Conservation (phyloP, 1,284 basidiomycete genomes). For the Exobasidium rhododendri region DNA sequence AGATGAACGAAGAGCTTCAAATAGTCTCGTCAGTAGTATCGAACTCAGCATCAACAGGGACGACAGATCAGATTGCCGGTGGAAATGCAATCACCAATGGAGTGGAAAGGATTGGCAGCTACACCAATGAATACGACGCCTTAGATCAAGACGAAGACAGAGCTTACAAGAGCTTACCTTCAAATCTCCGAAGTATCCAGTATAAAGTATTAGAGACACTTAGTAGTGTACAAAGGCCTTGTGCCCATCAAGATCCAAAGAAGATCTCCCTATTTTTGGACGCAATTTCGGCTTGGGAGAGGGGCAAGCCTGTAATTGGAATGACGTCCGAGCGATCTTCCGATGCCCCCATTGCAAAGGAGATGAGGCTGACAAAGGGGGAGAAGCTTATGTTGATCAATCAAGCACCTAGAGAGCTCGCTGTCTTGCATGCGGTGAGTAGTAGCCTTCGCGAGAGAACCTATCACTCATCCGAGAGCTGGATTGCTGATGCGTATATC, state of each 20-base stretch:
- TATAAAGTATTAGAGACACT: slow-evolving; percentile 66
- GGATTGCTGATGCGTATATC: too few species aligned
- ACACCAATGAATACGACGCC: slow-evolving; percentile 17
- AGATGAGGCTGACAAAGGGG: slow-evolving; percentile 68
- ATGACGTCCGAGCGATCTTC: not conserved
- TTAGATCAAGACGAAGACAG: slow-evolving; percentile 15
- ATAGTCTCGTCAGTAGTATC: slow-evolving; percentile 52
- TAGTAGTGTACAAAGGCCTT: slow-evolving; percentile 60
- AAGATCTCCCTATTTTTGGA: slow-evolving; percentile 68
- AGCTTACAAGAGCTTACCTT: slow-evolving; percentile 47
- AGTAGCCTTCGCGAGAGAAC: not conserved
- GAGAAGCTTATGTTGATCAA: slow-evolving; percentile 90
- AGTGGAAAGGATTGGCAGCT: too few species aligned
- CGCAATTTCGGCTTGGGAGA: slow-evolving; percentile 59
- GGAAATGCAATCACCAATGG: not conserved
- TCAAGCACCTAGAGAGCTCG: slow-evolving; percentile 72
- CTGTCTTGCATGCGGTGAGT: slow-evolving; percentile 85
- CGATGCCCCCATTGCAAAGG: slow-evolving; percentile 27
- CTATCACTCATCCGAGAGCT: not conserved
- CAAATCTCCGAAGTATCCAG: slow-evolving; percentile 82
- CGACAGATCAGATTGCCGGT: slow-evolving; percentile 50
- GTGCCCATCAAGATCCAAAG: slow-evolving; percentile 65
- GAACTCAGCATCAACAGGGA: slow-evolving; percentile 62
- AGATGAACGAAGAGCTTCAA: slow-evolving; percentile 71
- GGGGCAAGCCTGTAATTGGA: slow-evolving; percentile 4